Evolutionary conservation across 768 basidiomycete genomes (phyloP).

Genomic region (Sistotremastrum niveocremeum): DNA sequence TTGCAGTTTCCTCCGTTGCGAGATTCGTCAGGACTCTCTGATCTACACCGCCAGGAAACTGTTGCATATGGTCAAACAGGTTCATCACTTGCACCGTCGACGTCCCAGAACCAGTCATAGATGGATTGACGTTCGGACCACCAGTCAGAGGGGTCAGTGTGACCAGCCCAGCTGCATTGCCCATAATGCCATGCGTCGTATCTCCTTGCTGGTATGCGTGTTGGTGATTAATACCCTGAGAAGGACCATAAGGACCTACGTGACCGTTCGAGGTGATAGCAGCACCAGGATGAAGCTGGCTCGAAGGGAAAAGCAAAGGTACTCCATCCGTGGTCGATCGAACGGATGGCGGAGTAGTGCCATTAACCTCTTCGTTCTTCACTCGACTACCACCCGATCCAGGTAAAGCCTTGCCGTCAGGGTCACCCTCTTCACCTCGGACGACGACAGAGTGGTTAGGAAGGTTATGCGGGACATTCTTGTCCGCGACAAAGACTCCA

Average conservation of each 20-base stretch:
- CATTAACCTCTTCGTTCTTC: constrained; percentile 4
- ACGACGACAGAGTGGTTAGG: background rate
- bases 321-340: too few relatives aligned
- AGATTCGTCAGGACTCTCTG: constrained; percentile 39
- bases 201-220: too few relatives aligned
- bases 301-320: too few relatives aligned
- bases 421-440: background rate
- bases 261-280: too few relatives aligned
- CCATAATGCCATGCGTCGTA: background rate
- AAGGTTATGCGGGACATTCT: constrained; percentile 5
- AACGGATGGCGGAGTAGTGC: background rate
- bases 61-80: constrained; percentile 35
- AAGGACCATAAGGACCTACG: too few relatives aligned
- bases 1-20: constrained; percentile 51
- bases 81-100: constrained; percentile 67
- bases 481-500: constrained; percentile 65
- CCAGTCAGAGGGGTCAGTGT: constrained; percentile 37
- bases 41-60: constrained; percentile 34
- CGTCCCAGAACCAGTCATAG: constrained; percentile 38
- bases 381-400: constrained; percentile 22
- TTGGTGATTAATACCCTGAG: too few relatives aligned
- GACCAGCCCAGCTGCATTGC: constrained; percentile 31
- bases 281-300: too few relatives aligned
- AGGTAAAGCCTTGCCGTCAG: constrained; percentile 26
- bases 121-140: constrained; percentile 59